These are phyloP conservation scores for Termitomyces sp. DNA, from an alignment of 768 basidiomycete genomes.

Conservation along the genomic window DNA sequence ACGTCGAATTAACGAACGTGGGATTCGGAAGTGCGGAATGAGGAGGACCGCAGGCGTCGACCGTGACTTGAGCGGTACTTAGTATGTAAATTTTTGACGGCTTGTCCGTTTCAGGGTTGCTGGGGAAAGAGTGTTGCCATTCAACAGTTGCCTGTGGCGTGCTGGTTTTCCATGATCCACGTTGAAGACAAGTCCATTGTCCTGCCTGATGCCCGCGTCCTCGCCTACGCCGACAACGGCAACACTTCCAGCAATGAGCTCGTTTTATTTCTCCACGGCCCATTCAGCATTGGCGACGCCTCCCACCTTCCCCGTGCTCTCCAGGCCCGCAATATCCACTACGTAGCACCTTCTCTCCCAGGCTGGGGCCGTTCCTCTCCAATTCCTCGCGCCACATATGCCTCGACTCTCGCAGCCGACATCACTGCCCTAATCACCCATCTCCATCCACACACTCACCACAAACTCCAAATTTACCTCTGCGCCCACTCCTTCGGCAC, in stretches of 20 bases:
- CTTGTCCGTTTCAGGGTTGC: too few relatives aligned
- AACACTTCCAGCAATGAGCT: slow-evolving; percentile 44
- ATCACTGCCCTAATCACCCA: slow-evolving; percentile 45
- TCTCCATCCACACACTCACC: slow-evolving; percentile 38
- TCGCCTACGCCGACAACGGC: slow-evolving; percentile 54
- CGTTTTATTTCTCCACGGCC: slow-evolving; percentile 55
- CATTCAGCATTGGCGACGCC: slow-evolving; percentile 47
- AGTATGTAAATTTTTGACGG: too few relatives aligned
- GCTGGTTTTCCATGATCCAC: slow-evolving; percentile 20
- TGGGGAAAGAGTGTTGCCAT: too few relatives aligned
- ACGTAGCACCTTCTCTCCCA: slow-evolving; percentile 50
- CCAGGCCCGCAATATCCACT: slow-evolving; percentile 38
- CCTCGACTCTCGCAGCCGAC: slow-evolving; percentile 39
- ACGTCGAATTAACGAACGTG: too few relatives aligned
- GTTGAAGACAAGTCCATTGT: slow-evolving; percentile 34
- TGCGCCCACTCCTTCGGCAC: slow-evolving; percentile 54
- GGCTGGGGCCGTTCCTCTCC: slow-evolving; percentile 58
- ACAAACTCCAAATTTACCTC: slow-evolving; percentile 44
- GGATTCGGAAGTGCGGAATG: too few relatives aligned
- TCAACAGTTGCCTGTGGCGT: too few relatives aligned
- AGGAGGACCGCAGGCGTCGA: too few relatives aligned
- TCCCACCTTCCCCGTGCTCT: slow-evolving; percentile 29
- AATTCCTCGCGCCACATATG: slow-evolving; percentile 30
- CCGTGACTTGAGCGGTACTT: too few relatives aligned
- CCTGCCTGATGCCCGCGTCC: slow-evolving; percentile 40